A percentile compares a stretch with the other conserved stretches of the same genome.
Evolutionary conservation across 352 stramenopile species (phyloP).

Genomic region (Phytophthora megakarya): DNA sequence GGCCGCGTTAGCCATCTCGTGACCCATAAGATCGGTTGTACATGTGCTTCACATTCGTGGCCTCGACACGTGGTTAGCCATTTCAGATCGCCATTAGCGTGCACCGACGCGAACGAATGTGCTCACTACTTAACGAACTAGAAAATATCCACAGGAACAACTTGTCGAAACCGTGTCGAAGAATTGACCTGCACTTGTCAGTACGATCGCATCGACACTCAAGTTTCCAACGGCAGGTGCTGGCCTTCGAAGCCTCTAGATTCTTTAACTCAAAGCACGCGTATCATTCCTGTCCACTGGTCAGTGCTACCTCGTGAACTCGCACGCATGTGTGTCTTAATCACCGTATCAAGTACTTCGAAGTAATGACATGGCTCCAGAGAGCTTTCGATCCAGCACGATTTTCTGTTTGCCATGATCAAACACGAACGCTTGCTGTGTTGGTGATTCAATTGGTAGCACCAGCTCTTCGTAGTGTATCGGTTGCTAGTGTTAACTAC

Average conservation of each 20-base stretch:
- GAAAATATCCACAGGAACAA: background rate
- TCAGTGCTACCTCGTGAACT: constrained; percentile 14
- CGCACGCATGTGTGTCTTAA: constrained; percentile 23
- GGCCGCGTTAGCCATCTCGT: constrained; percentile 15
- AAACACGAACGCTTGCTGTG: constrained; percentile 16
- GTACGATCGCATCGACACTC: background rate
- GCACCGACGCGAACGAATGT: constrained; percentile 15
- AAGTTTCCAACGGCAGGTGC: constrained; percentile 7
- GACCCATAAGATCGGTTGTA: constrained; percentile 12
- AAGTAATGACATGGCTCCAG: constrained; percentile 8
- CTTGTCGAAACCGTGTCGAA: constrained; percentile 14
- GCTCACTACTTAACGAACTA: constrained; percentile 1
- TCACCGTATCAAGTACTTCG: constrained; percentile 14
- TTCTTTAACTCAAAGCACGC: background rate
- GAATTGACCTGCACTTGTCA: too few species aligned
- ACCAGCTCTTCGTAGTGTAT: background rate
- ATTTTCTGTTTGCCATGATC: background rate
- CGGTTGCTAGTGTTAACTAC: background rate
- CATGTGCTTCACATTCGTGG: constrained; percentile 4
- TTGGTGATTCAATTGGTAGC: constrained; percentile 3
- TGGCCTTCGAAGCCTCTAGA: constrained; percentile 14
- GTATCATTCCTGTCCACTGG: constrained; percentile 26
- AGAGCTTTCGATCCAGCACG: constrained; percentile 11
- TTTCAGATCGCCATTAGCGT: constrained; percentile 10
- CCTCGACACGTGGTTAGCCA: constrained; percentile 18